Percentiles rank a stretch among this genome's conserved stretches.
These are phyloP conservation scores for Pseudogymnoascus sp. DNA, from an alignment of 2,329 filamentous ascomycete species.

Conservation along the genomic window DNA sequence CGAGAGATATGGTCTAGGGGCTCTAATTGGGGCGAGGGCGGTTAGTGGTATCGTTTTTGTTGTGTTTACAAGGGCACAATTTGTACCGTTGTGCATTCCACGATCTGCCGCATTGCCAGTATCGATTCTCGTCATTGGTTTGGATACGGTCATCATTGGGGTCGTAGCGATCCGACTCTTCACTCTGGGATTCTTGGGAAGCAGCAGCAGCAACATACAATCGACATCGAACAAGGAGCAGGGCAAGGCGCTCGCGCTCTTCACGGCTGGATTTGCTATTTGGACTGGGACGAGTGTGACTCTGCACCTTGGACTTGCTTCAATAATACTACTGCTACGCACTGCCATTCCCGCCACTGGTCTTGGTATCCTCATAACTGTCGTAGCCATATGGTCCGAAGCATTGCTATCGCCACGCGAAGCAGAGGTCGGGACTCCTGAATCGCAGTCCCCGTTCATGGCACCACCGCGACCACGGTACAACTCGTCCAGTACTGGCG, in stretches of 20 bases:
- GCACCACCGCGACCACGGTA: conserved; percentile 20
- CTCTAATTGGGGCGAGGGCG: conserved; percentile 22
- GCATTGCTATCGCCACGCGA: conserved; percentile 20
- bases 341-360: conserved; percentile 27
- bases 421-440: conserved; percentile 21
- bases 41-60: conserved; percentile 25
- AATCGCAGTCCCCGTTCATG: conserved; percentile 27
- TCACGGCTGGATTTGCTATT: conserved; percentile 21
- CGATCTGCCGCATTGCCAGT: conserved; percentile 23
- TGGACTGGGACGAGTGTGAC: conserved; percentile 28
- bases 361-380: conserved; percentile 24
- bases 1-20: conserved; percentile 23
- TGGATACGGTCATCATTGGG: conserved; percentile 26
- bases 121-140: conserved; percentile 24
- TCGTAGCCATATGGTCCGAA: conserved; percentile 22
- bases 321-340: conserved; percentile 23
- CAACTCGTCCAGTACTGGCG: conserved; percentile 18
- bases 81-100: conserved; percentile 26
- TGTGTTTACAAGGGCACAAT: conserved; percentile 26
- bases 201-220: conserved; percentile 14
- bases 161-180: conserved; percentile 21
- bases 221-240: conserved; percentile 17
- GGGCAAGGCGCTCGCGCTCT: conserved; percentile 22
- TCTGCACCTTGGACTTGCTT: conserved; percentile 26
- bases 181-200: conserved; percentile 19